Evolutionary conservation across 306 rosid species (phyloP).

Genomic region (Medicago lupulina): DNA sequence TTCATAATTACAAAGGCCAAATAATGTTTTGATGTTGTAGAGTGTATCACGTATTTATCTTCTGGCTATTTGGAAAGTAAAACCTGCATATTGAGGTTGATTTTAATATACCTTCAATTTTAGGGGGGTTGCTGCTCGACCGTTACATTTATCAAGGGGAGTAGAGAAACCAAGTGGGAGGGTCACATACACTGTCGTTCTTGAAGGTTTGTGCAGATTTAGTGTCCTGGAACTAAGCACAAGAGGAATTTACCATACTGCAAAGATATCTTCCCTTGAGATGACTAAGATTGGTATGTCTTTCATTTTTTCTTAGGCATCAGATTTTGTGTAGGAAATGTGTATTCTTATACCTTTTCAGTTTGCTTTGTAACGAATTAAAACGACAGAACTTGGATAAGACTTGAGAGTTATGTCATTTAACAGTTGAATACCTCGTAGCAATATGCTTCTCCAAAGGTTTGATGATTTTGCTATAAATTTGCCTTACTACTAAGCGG

Average conservation of each 20-base stretch:
- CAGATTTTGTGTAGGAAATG: slow-evolving; percentile 20
- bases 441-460: slow-evolving; percentile 24
- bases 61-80: slow-evolving; percentile 22
- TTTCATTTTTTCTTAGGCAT: slow-evolving; percentile 29
- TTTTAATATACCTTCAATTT: slow-evolving; percentile 44
- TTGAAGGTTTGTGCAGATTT: slow-evolving; percentile 97
- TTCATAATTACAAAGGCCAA: not conserved
- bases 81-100: slow-evolving; percentile 31
- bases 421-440: slow-evolving; percentile 14
- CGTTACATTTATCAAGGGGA: slow-evolving; percentile 96
- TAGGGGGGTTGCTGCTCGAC: slow-evolving; percentile 99
- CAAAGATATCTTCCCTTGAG: slow-evolving; percentile 93
- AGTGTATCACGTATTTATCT: slow-evolving; percentile 25
- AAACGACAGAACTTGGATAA: slow-evolving; percentile 25
- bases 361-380: slow-evolving; percentile 13
- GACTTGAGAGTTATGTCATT: slow-evolving; percentile 1
- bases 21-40: slow-evolving; percentile 17
- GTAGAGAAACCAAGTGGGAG: slow-evolving; percentile 99
- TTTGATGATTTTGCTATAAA: slow-evolving; percentile 19
- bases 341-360: not conserved
- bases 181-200: slow-evolving; percentile 94
- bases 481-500: not conserved
- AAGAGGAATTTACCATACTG: slow-evolving; percentile 95
- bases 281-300: slow-evolving; percentile 77
- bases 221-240: slow-evolving; percentile 91